Evolutionary conservation across 2,329 filamentous ascomycete genomes (phyloP), one percentile per base, ranked within the genome.

Genomic region (Phaeosphaeria sp.): DNA sequence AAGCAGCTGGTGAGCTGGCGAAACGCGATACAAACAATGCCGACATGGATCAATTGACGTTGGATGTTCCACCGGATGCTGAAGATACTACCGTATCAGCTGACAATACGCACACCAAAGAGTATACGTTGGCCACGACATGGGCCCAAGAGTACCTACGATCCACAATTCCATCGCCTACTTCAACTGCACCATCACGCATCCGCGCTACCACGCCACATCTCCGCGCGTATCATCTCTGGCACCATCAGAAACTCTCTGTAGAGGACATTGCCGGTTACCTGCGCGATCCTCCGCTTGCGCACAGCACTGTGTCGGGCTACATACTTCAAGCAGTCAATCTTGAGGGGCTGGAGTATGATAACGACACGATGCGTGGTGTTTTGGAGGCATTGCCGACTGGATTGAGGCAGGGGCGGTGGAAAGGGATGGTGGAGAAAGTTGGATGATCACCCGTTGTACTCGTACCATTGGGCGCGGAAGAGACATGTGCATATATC

Each of bases 181-280:
- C 48, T 17, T 61, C 66, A 3, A 54, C 27, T 8, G 18, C 48
- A 8, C 66, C 61, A 13, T 60, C 71, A 9, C 64, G 67, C 18
- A 71, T 74, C 39, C 72, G 69, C 21, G 73, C 73, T 27, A 75
- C 73, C 6, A 30, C 71, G 2, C 56, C 69, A 2, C 71, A 68
- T 50, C 67, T 77, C 15, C 73, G 73, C 13, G 70, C 72, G 8
- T 77, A 76, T 55, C 64, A 74, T 42, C 53, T 77, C 36, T 77
- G 74, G 74, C 57, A 72, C 33, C 55, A 70, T 33, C 73, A 76
- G 51, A 49, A 57, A 2, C 53, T 76, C 6, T 33, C 65, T 1
- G 15, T 75, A 8, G 59, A 61, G 3, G 59, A 62, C 6, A 66
- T 75, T 27, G 69, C 65, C 6, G 21, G 42, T 4, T 57, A 69